Conservation (phyloP, 2,329 filamentous ascomycete genomes). For the Aureobasidium sp. region DNA sequence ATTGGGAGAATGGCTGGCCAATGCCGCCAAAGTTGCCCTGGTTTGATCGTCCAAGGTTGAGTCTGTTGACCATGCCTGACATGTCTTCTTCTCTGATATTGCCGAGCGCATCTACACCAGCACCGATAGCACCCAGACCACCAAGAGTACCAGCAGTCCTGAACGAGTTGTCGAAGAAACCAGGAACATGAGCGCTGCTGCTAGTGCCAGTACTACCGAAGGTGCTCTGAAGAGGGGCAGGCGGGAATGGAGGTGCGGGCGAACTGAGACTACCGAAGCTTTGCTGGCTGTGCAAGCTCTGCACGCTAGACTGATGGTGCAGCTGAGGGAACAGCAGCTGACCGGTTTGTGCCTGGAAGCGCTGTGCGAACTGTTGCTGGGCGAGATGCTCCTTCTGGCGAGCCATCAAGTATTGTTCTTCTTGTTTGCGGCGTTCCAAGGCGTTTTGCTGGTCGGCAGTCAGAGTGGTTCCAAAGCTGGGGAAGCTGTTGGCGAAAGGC, state of each 20-base stretch:
- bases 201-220: conserved; percentile 8
- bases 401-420: conserved; percentile 95
- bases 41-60: conserved; percentile 49
- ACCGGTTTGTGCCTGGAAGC: conserved; percentile 58
- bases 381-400: conserved; percentile 90
- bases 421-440: conserved; percentile 89
- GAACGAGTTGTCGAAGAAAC: conserved; percentile 63
- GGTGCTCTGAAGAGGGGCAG: conserved; percentile 48
- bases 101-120: conserved; percentile 37
- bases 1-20: conserved; percentile 39
- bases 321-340: conserved; percentile 52
- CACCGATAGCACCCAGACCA: conserved; percentile 39
- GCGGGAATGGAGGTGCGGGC: conserved; percentile 52
- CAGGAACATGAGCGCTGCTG: conserved; percentile 38
- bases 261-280: conserved; percentile 93
- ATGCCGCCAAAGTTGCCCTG: conserved; percentile 43
- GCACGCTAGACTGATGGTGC: conserved; percentile 90
- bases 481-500: conserved; percentile 87
- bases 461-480: conserved; percentile 90
- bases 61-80: conserved; percentile 56
- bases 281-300: conserved; percentile 93
- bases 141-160: conserved; percentile 29
- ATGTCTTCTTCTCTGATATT: conserved; percentile 63
- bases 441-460: conserved; percentile 98
- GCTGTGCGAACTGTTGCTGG: conserved; percentile 72